Conservation (phyloP, 2,329 filamentous ascomycete species). For the Chrysoporthe austroafricana region DNA sequence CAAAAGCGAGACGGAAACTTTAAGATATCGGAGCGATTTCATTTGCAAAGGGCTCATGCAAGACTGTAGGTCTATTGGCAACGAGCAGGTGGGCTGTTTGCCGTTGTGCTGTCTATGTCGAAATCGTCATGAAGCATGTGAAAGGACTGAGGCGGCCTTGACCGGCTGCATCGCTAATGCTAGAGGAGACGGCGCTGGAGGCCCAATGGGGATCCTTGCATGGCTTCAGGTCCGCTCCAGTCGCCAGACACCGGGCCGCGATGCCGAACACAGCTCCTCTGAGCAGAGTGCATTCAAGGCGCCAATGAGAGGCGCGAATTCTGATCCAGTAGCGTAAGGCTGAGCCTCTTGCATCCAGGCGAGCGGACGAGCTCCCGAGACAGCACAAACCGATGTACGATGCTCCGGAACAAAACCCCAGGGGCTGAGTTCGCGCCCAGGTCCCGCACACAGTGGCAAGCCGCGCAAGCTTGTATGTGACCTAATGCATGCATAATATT, state of each 20-base stretch:
- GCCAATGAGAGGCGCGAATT: background rate
- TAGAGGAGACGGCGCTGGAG: background rate
- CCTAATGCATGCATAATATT: background rate
- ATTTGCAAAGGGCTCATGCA: background rate
- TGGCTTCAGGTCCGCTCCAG: background rate
- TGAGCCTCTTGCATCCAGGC: background rate
- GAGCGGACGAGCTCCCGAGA: background rate
- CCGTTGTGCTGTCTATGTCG: background rate
- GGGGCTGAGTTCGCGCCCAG: background rate
- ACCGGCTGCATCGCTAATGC: slow-evolving; percentile 9
- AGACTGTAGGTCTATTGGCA: background rate
- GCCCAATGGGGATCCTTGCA: slow-evolving; percentile 9
- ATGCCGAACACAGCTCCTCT: background rate
- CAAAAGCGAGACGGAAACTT: background rate
- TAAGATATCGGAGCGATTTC: background rate
- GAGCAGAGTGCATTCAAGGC: background rate
- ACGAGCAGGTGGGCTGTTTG: background rate
- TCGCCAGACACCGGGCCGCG: background rate
- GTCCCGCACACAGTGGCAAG: background rate
- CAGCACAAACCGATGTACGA: background rate
- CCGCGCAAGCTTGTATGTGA: background rate
- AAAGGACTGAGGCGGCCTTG: slow-evolving; percentile 6
- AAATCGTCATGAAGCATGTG: background rate
- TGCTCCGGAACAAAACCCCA: background rate
- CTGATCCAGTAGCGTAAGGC: slow-evolving; percentile 8